Conservation (phyloP, 176 grass and related monocot genomes). For the Cocos nucifera region DNA sequence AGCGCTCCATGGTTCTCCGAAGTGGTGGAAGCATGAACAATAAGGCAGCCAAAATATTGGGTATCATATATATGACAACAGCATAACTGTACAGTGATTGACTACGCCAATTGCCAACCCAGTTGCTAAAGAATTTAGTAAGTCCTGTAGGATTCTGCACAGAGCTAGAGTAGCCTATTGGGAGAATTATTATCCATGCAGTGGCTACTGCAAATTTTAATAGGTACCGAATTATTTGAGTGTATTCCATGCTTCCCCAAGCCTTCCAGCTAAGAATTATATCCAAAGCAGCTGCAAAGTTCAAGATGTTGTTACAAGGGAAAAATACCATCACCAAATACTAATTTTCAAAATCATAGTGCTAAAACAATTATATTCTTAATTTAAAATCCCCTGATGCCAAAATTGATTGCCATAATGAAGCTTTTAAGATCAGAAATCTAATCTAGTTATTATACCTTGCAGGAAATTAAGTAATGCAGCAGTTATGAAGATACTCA, state of each 20-base stretch:
- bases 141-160: constrained; percentile 77
- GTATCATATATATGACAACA: constrained; percentile 80
- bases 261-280: constrained; percentile 86
- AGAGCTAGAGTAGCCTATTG: constrained; percentile 54
- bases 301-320: constrained; percentile 2
- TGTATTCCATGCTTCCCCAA: constrained; percentile 72
- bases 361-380: too few species aligned
- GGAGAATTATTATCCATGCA: constrained; percentile 90
- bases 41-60: constrained; percentile 76
- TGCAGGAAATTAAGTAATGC: constrained; percentile 90
- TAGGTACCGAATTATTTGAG: constrained; percentile 52
- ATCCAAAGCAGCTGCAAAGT: constrained; percentile 59
- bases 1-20: constrained; percentile 49
- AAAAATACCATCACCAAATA: neutral
- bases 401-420: neutral
- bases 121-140: constrained; percentile 77
- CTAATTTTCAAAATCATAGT: too few species aligned
- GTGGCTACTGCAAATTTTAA: constrained; percentile 76
- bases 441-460: constrained; percentile 34
- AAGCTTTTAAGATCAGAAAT: neutral
- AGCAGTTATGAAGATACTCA: constrained; percentile 92
- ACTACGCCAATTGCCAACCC: constrained; percentile 55
- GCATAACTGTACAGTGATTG: constrained; percentile 79
- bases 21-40: constrained; percentile 78
- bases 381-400: too few species aligned